These are phyloP conservation scores for Trypanosoma grayi DNA, from an alignment of 208 protist species.

Conservation along the genomic window DNA sequence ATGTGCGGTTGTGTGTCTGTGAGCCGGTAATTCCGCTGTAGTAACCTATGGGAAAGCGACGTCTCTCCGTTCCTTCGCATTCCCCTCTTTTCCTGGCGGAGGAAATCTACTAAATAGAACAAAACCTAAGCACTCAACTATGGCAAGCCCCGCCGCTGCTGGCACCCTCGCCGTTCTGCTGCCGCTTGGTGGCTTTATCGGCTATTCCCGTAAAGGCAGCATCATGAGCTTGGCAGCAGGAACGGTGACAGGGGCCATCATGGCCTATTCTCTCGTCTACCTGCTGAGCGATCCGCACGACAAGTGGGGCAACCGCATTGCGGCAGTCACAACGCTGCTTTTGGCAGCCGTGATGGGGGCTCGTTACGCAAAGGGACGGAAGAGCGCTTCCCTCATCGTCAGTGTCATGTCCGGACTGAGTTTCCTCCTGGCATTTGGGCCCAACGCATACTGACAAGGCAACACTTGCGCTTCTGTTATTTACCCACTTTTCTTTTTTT, in stretches of 20 bases:
- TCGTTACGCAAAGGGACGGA: constrained; percentile 9
- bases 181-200: constrained; percentile 15
- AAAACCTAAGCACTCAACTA: constrained; percentile 4
- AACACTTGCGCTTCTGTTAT: not conserved
- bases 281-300: constrained; percentile 2
- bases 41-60: no score
- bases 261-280: constrained; percentile 4
- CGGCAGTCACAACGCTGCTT: not conserved
- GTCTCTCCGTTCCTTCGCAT: no score
- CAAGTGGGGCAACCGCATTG: constrained; percentile 10
- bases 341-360: constrained; percentile 5
- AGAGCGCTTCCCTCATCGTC: constrained; percentile 7
- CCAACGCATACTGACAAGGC: not conserved
- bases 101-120: no score
- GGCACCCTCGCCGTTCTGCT: constrained; percentile 11
- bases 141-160: constrained; percentile 10
- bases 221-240: constrained; percentile 13
- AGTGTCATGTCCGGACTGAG: not conserved
- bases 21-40: no score
- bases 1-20: no score
- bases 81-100: no score
- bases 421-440: constrained; percentile 13
- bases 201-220: constrained; percentile 20
- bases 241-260: constrained; percentile 1
- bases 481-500: not conserved